Base-by-base conservation (phyloP, 2,329 filamentous ascomycete species). In the Aspergillus quadricinctus region DNA sequence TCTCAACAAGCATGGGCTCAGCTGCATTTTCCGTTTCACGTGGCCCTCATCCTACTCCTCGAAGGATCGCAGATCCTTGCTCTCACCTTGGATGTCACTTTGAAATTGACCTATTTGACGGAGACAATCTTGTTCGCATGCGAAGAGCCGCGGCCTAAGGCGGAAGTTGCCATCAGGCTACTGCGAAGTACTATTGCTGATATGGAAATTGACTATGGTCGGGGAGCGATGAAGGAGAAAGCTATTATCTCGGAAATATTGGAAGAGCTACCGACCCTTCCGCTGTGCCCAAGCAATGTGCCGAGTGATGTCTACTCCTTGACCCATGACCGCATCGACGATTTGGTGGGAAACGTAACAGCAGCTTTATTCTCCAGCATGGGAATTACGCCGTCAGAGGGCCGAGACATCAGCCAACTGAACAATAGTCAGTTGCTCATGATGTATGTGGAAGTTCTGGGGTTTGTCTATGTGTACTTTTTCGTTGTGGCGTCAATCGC, bases 1-100 rank as follows among this genome's bases (percentile, higher is more conserved):
- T 79, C 82, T 4, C 86, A 88, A 61, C 82, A 85, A 51, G 70
- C 84, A 17, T 77, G 75, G 75, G 70, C 71, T 25, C 70, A 72
- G 46, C 66, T 76, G 29, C 85, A 88, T 70, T 83, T 87, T 57
- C 85, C 85, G 0, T 83, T 88, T 62, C 84, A 88, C 61, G 77
- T 87, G 2, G 75, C 81, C 5, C 79, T 88, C 31, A 80, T 86
- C 14, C 78, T 88, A 6, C 79, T 87, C n/a, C 80, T 86, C 48
- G 84, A 87, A 64, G 85, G 83, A 41, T 83, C 83, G 6, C 83
- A 87, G 60, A 80, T 87, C 49, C 71, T 80, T 11, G 72, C 80
- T 1, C 70, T 80, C 40, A 77, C 78, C 6, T 67, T 79, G 23
- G 77, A 78, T 55, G 69, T 75, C 21, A 69, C 71, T 0, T 57